These are phyloP conservation scores for Stephanodiscus minutulus DNA, from an alignment of 108 stramenopile genomes.

Conservation along the genomic window DNA sequence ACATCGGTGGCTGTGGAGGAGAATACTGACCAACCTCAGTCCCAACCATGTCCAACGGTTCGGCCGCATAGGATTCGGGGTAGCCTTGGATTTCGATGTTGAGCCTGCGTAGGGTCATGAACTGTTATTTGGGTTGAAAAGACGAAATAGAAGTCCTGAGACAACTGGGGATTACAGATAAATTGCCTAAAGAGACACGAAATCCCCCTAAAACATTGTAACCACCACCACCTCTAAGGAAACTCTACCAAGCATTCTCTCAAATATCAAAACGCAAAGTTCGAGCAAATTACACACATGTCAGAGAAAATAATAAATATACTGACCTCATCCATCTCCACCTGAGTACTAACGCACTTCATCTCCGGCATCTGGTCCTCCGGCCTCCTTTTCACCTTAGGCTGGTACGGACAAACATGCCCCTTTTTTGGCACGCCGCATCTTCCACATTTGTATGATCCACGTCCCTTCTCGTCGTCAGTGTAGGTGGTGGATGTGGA, in stretches of 20 bases:
- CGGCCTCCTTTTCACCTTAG: slow-evolving; percentile 80
- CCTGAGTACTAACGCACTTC: slow-evolving; percentile 84
- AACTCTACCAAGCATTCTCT: slow-evolving; percentile 1
- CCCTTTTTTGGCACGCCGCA: slow-evolving; percentile 93
- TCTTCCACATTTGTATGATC: slow-evolving; percentile 84
- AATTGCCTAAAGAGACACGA: neutral
- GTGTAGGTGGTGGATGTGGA: slow-evolving; percentile 13
- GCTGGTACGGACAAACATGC: slow-evolving; percentile 93
- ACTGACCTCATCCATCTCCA: slow-evolving; percentile 88
- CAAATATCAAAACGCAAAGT: too few relatives aligned
- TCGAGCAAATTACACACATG: too few relatives aligned
- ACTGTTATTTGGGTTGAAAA: slow-evolving; percentile 33
- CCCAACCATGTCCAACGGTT: slow-evolving; percentile 57
- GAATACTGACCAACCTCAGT: slow-evolving; percentile 39
- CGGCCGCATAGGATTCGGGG: slow-evolving; percentile 82
- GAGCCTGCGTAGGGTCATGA: slow-evolving; percentile 84
- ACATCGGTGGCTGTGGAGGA: slow-evolving; percentile 1
- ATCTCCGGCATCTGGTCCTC: slow-evolving; percentile 83
- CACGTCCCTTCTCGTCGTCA: slow-evolving; percentile 80
- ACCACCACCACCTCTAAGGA: neutral
- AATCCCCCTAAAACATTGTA: too few relatives aligned
- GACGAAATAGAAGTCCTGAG: neutral
- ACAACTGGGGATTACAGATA: neutral
- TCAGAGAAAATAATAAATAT: too few relatives aligned
- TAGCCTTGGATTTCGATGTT: slow-evolving; percentile 90